phyloP scores from a whole-genome alignment of 768 basidiomycete species.

The Suillus americanus region DNA sequence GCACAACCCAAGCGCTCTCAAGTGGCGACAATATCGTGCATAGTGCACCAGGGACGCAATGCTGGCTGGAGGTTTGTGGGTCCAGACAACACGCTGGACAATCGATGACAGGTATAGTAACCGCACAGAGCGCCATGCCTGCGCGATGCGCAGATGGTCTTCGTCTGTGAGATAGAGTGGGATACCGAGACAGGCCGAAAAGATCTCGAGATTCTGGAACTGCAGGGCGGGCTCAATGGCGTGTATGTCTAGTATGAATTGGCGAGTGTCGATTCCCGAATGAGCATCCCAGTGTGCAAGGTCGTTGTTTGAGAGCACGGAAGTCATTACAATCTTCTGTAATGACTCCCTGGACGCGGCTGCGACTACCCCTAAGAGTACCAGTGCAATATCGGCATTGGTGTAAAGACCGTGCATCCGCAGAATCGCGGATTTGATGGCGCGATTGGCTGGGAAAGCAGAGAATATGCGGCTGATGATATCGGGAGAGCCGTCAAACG shows the following conservation, averaged over 20 bases:
- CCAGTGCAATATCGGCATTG: background rate
- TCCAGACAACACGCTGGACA: background rate
- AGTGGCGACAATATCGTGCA: background rate
- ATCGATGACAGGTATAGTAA: background rate
- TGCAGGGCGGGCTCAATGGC: constrained; percentile 1
- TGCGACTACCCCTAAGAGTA: background rate
- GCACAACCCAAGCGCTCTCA: background rate
- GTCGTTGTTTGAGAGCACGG: background rate
- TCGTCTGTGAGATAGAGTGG: constrained; percentile 3
- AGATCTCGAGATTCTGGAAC: background rate
- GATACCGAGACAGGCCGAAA: constrained; percentile 1
- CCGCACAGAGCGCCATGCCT: background rate
- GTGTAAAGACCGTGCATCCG: background rate
- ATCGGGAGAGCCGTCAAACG: background rate
- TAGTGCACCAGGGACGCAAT: background rate
- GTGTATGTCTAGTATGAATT: constrained; percentile 1
- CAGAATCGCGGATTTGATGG: background rate
- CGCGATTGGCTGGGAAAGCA: background rate
- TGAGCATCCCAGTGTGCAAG: background rate
- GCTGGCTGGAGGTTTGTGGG: background rate
- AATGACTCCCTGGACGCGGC: background rate
- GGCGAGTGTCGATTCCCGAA: background rate
- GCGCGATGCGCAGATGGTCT: background rate
- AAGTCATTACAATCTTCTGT: background rate
- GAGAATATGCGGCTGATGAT: background rate